A percentile compares a stretch with the other conserved stretches of the same genome.
Conservation (phyloP, 2,329 filamentous ascomycete genomes). For the Westerdykella aurantiaca region DNA sequence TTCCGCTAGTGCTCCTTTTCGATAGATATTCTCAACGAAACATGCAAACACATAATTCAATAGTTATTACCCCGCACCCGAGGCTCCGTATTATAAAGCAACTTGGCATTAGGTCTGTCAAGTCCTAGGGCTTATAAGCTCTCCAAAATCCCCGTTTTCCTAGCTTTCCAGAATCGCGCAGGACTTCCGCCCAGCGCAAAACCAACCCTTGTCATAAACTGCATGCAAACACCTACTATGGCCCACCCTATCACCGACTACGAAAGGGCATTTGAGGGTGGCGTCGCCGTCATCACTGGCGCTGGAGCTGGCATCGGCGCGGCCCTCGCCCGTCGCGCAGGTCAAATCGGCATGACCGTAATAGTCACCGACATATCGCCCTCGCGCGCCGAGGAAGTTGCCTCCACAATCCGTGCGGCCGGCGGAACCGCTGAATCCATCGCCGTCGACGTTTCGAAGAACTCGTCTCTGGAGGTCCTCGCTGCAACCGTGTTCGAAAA, state of each 20-base stretch:
- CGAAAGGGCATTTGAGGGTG: neutral
- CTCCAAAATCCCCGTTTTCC: too few species aligned
- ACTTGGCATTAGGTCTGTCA: too few species aligned
- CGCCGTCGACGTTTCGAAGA: neutral
- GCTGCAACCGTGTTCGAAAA: neutral
- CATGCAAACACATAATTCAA: too few species aligned
- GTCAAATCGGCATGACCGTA: neutral
- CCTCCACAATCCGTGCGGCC: neutral
- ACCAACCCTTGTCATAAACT: too few species aligned
- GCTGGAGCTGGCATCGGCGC: constrained; percentile 1
- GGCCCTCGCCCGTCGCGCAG: neutral
- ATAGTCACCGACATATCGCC: neutral
- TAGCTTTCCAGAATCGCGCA: too few species aligned
- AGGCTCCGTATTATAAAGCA: too few species aligned
- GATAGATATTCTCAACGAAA: too few species aligned
- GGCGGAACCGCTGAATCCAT: neutral
- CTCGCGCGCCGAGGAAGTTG: neutral
- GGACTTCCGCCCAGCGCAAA: too few species aligned
- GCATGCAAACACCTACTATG: too few species aligned
- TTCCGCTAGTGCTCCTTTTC: too few species aligned
- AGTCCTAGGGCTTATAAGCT: too few species aligned
- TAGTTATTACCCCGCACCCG: too few species aligned
- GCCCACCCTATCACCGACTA: neutral
- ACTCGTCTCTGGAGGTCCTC: neutral
- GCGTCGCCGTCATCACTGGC: neutral